phyloP scores from a whole-genome alignment of 805 yeast species.

The Candida nitratophila region DNA sequence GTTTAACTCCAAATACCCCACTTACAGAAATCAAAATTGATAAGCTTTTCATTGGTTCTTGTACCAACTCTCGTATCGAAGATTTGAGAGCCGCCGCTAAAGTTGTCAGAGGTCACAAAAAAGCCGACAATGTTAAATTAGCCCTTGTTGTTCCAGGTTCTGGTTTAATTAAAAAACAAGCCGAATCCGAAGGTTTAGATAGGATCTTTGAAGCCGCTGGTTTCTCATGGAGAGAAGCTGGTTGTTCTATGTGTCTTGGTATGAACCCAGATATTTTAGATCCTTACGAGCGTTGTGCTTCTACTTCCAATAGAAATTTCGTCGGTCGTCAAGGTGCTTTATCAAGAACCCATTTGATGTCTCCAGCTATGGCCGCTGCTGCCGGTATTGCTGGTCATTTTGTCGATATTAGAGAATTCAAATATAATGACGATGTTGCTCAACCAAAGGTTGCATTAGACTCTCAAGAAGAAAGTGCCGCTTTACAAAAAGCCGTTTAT shows the following conservation, averaged over 20 bases:
- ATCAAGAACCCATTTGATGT: conserved; percentile 95
- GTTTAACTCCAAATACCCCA: conserved; percentile 76
- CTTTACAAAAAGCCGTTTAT: conserved; percentile 61
- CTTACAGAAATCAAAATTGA: conserved; percentile 71
- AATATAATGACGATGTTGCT: conserved; percentile 50
- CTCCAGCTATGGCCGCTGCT: conserved; percentile 99
- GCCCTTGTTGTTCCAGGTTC: conserved; percentile 97
- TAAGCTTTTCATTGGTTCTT: conserved; percentile 95
- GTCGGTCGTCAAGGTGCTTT: conserved; percentile 98
- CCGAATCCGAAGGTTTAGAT: conserved; percentile 92
- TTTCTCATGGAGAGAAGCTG: conserved; percentile 99
- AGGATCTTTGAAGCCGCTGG: conserved; percentile 89
- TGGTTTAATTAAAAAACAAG: conserved; percentile 88
- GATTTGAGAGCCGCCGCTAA: conserved; percentile 93
- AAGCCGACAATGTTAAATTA: conserved; percentile 72
- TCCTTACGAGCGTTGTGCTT: conserved; percentile 97
- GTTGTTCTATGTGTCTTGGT: conserved; percentile 99
- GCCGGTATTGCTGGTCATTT: conserved; percentile 91
- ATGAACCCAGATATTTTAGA: conserved; percentile 97
- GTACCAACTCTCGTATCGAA: conserved; percentile 96
- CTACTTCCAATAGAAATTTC: conserved; percentile 97
- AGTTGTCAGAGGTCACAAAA: conserved; percentile 83
- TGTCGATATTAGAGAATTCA: conserved; percentile 80
- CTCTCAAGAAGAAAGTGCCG: conserved; percentile 43
- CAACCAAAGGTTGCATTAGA: conserved; percentile 47